phyloP scores from a whole-genome alignment of 1,284 basidiomycete genomes.

The Clitocybe nebularis region DNA sequence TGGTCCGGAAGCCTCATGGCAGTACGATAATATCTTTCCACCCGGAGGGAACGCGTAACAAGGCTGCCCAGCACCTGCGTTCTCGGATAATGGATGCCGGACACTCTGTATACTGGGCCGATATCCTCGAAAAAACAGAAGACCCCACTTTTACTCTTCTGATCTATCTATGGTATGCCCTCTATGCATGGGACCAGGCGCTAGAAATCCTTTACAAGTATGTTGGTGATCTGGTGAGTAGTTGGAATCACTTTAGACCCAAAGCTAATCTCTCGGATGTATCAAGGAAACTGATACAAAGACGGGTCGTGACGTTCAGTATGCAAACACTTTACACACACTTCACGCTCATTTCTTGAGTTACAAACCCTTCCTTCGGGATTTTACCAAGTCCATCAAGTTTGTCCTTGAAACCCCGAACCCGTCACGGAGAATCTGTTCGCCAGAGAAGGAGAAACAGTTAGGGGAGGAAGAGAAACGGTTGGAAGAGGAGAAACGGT shows the following conservation, averaged over 20 bases:
- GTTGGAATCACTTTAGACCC: too few relatives aligned
- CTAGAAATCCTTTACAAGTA: conserved; percentile 46
- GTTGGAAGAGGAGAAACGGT: conserved; percentile 6
- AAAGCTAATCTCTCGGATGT: too few relatives aligned
- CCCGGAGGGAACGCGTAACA: conserved; percentile 24
- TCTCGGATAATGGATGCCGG: conserved; percentile 33
- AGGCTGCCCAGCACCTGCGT: conserved; percentile 29
- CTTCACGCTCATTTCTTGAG: conserved; percentile 43
- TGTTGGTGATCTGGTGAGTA: conserved; percentile 41
- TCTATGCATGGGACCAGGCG: conserved; percentile 58
- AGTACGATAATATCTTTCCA: conserved; percentile 41
- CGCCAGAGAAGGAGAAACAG: too few relatives aligned
- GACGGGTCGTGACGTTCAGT: conserved; percentile 28
- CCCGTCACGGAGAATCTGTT: too few relatives aligned
- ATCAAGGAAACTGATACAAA: conserved; percentile 41
- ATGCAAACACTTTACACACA: conserved; percentile 36
- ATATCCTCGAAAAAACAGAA: conserved; percentile 39
- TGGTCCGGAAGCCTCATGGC: conserved; percentile 29
- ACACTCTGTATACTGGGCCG: conserved; percentile 47
- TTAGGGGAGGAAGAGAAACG: conserved; percentile 24
- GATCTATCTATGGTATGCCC: conserved; percentile 50
- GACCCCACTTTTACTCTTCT: conserved; percentile 54
- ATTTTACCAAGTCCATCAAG: conserved; percentile 36
- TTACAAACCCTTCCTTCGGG: conserved; percentile 39
- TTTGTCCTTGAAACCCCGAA: conserved; percentile 40